Evolutionary conservation across 1,139 yeast genomes (phyloP).

Genomic region (Blastobotrys illinoisensis): DNA sequence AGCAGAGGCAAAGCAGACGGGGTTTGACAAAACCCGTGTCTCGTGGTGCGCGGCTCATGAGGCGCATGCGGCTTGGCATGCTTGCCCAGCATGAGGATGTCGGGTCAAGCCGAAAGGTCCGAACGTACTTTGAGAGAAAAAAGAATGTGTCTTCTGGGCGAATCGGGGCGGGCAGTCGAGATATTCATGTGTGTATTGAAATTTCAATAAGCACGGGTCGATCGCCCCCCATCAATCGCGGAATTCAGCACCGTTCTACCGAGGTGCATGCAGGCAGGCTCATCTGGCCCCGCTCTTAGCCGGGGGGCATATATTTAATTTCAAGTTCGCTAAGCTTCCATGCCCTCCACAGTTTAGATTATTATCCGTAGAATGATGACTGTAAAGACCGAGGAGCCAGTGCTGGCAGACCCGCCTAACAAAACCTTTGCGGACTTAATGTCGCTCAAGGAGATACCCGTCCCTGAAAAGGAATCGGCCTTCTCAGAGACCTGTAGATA

Average conservation of each 20-base stretch:
- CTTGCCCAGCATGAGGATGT: neutral
- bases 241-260: neutral
- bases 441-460: slow-evolving; percentile 19
- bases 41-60: neutral
- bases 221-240: neutral
- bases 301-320: neutral
- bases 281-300: neutral
- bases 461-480: slow-evolving; percentile 12
- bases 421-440: slow-evolving; percentile 25
- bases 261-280: neutral
- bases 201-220: neutral
- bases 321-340: neutral
- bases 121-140: no score
- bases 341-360: no score
- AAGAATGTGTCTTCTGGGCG: no score
- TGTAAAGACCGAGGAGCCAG: neutral
- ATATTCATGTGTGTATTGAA: no score
- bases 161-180: no score
- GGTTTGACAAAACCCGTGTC: neutral
- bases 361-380: neutral
- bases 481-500: slow-evolving; percentile 12
- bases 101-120: neutral
- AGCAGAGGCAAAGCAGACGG: neutral
- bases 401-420: slow-evolving; percentile 18
- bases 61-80: neutral